These are phyloP conservation scores for Penicillium desertorum DNA, from an alignment of 495 filamentous ascomycete genomes.

Conservation along the genomic window DNA sequence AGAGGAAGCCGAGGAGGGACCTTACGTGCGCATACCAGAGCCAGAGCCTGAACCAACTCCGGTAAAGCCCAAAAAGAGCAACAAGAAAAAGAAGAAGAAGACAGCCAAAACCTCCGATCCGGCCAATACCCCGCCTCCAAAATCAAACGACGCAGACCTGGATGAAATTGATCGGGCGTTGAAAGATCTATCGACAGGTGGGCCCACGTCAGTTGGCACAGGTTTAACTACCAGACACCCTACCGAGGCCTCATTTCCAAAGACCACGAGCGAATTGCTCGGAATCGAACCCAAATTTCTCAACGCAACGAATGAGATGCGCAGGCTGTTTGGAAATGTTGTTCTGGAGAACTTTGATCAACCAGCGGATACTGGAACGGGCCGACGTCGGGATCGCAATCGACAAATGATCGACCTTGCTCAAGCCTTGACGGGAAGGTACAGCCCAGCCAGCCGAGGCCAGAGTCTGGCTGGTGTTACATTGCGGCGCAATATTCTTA, in stretches of 20 bases:
- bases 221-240: constrained; percentile 26
- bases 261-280: constrained; percentile 57
- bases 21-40: constrained; percentile 20
- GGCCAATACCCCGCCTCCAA: constrained; percentile 11
- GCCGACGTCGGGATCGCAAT: constrained; percentile 52
- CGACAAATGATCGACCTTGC: constrained; percentile 65
- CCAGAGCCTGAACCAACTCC: constrained; percentile 20
- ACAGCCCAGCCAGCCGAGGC: constrained; percentile 55
- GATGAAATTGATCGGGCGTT: constrained; percentile 87
- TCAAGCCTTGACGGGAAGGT: constrained; percentile 63
- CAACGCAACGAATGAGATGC: constrained; percentile 91
- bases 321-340: constrained; percentile 80
- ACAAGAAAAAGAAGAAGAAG: constrained; percentile 51
- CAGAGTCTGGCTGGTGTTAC: constrained; percentile 67
- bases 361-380: constrained; percentile 52
- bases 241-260: constrained; percentile 47
- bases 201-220: constrained; percentile 18
- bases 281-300: constrained; percentile 75
- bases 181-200: constrained; percentile 54
- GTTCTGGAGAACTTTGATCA: constrained; percentile 64
- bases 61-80: constrained; percentile 43
- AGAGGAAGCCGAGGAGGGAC: constrained; percentile 39
- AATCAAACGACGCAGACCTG: constrained; percentile 40
- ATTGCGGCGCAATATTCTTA: constrained; percentile 74
- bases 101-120: constrained; percentile 22